A percentile compares a stretch with the other conserved stretches of the same genome.
Conservation (phyloP, 805 yeast genomes). For the Metschnikowia colocasiae region DNA sequence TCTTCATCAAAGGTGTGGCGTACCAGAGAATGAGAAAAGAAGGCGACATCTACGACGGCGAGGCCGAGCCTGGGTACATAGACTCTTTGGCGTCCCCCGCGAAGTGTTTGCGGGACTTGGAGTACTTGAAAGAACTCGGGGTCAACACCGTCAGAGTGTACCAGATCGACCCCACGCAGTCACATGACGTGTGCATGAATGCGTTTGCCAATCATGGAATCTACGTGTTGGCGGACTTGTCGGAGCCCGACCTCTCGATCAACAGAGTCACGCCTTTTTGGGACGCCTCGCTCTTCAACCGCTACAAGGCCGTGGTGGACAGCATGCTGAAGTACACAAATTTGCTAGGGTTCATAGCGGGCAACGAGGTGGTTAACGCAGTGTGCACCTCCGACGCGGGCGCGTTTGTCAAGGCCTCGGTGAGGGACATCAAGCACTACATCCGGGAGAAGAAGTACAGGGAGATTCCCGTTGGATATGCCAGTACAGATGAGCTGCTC, state of each 20-base stretch:
- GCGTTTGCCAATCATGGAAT: conserved; percentile 32
- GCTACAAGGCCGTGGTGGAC: conserved; percentile 36
- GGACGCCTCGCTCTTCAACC: conserved; percentile 28
- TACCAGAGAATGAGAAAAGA: conserved; percentile 69
- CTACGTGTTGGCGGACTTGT: conserved; percentile 34
- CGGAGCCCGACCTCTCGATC: conserved; percentile 36
- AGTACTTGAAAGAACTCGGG: conserved; percentile 62
- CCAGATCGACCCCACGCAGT: conserved; percentile 67
- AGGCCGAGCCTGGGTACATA: conserved; percentile 33
- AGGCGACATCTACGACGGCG: conserved; percentile 23
- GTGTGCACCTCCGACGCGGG: conserved; percentile 26
- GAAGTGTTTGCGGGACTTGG: conserved; percentile 76
- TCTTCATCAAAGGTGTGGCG: conserved; percentile 84
- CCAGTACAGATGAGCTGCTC: conserved; percentile 35
- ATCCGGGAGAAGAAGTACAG: conserved; percentile 28
- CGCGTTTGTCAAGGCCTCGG: conserved; percentile 36
- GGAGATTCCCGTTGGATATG: conserved; percentile 39
- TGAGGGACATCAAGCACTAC: conserved; percentile 31
- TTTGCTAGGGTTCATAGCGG: conserved; percentile 38
- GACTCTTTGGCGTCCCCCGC: conserved; percentile 76
- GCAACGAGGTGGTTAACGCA: conserved; percentile 38
- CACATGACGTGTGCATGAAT: conserved; percentile 28
- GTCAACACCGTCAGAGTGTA: conserved; percentile 84
- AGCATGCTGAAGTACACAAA: conserved; percentile 30
- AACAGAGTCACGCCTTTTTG: conserved; percentile 32